Evolutionary conservation across 2,329 filamentous ascomycete genomes (phyloP), one percentile per base, ranked within the genome.

Genomic region (Aurifilum marmelostoma): DNA sequence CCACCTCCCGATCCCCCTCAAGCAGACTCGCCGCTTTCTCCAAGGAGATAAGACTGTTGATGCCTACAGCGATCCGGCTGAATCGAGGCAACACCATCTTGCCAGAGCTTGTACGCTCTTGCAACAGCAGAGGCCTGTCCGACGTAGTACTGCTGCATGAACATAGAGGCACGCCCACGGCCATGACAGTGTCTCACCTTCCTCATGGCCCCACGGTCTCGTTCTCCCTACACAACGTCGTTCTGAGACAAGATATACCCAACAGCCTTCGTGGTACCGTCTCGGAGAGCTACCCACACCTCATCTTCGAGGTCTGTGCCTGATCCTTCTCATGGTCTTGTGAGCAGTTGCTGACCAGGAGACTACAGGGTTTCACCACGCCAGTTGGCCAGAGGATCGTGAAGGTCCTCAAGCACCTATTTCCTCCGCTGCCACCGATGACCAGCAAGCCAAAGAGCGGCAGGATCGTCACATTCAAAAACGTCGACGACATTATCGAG

Each of bases 401-500:
- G 65, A 94, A 97, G 78, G 92, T 98, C 18, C 80, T 99, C 56
- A 97, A 98, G 80, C 95, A 99, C 74, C 82, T 97, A 2, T 99
- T 97, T 76, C 96, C 96, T 7, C 96, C 97, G 0, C 86, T 94
- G 66, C 95, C 97, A 75, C 85, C 88, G 0, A 85, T 89, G 43
- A 92, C 90, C 11, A 86, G 80, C 76, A 91, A 89, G 73, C 84
- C 84, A 43, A 97, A 97, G 79, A 84, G 97, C 27, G 95, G 95
- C 59, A 97, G 96, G 72, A 91, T 99, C 0, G 92, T 99, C 12
- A 97, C 92, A 2, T 97, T 97, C 80, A 93, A 95, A 79, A 97
- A 97, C 75, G 92, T 96, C 66, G 94, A 97, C 73, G 94, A 98
- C 70, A 90, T 92, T 70, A 97, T 98, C 65, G 95, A 99, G 80